A percentile compares a stretch with the other conserved stretches of the same genome.
Conservation (phyloP, 2,329 filamentous ascomycete genomes). For the Neocatenulostroma microsporum region DNA sequence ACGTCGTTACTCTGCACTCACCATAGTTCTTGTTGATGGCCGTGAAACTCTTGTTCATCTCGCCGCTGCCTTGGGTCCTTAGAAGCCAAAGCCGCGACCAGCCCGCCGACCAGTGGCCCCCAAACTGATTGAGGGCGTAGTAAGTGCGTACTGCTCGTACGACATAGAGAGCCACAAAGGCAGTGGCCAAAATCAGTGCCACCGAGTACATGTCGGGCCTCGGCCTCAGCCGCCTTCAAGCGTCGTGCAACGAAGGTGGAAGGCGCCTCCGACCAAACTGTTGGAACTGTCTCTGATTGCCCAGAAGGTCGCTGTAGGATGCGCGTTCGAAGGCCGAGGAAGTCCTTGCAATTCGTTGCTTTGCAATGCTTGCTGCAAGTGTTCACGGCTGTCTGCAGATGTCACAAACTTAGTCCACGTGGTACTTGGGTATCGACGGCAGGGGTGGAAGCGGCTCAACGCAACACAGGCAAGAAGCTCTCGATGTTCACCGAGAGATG, state of each 20-base stretch:
- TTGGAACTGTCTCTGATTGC: conserved; percentile 14
- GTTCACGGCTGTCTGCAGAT: conserved; percentile 1
- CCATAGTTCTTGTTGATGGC: conserved; percentile 32
- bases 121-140: conserved; percentile 28
- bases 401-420: no score
- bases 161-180: conserved; percentile 10
- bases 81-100: conserved; percentile 35
- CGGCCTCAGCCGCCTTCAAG: conserved; percentile 10
- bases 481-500: no score
- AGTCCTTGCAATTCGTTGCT: not conserved
- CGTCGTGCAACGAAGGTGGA: conserved; percentile 16
- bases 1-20: conserved; percentile 21
- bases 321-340: no score
- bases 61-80: conserved; percentile 28
- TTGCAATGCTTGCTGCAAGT: not conserved
- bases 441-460: no score
- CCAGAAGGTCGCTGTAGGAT: conserved; percentile 8
- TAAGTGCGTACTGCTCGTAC: conserved; percentile 25
- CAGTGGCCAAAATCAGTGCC: not conserved
- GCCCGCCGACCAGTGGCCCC: conserved; percentile 31
- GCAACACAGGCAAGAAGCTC: no score
- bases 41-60: conserved; percentile 33
- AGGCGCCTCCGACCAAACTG: conserved; percentile 8
- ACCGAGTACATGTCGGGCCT: conserved; percentile 1
- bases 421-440: not conserved